Percentiles rank a stretch among this genome's conserved stretches.
These are phyloP conservation scores for Trichosporon asahii DNA, from an alignment of 1,284 basidiomycete genomes.

Conservation along the genomic window DNA sequence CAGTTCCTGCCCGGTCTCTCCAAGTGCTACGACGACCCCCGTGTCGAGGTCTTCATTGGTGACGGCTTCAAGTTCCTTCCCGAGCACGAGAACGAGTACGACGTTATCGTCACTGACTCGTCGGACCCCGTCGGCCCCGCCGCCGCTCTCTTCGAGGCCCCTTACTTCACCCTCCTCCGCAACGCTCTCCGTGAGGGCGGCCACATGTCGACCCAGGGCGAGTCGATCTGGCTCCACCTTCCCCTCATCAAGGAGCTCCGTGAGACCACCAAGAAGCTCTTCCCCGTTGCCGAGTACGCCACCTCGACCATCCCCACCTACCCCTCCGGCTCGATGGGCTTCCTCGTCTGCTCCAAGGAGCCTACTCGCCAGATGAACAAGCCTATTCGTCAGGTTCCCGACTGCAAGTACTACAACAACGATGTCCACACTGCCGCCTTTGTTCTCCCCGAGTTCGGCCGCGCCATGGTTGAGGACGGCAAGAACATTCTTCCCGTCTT, in stretches of 20 bases:
- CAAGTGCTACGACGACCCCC: conserved; percentile 72
- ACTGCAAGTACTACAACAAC: conserved; percentile 52
- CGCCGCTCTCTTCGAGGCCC: conserved; percentile 89
- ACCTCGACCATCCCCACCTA: conserved; percentile 97
- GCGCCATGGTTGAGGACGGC: conserved; percentile 67
- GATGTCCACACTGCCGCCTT: conserved; percentile 62
- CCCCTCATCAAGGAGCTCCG: conserved; percentile 78
- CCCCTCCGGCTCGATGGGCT: conserved; percentile 95
- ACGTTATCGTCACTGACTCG: conserved; percentile 98
- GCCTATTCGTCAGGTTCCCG: conserved; percentile 65
- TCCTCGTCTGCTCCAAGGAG: conserved; percentile 84
- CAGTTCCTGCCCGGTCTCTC: conserved; percentile 94
- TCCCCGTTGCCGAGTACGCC: conserved; percentile 84
- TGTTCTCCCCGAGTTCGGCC: conserved; percentile 86
- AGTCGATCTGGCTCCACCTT: conserved; percentile 94
- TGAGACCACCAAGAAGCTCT: conserved; percentile 70
- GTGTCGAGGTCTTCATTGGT: conserved; percentile 84
- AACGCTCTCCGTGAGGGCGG: conserved; percentile 86
- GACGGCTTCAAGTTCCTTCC: conserved; percentile 97
- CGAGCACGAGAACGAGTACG: conserved; percentile 84
- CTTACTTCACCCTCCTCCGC: conserved; percentile 92
- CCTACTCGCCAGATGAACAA: conserved; percentile 65
- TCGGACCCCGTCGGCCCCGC: conserved; percentile 98
- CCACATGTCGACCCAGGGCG: conserved; percentile 93
- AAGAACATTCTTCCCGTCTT: conserved; percentile 67